Base-by-base conservation (phyloP, 306 rosid genomes). In the Pterocarpus santalinus region DNA sequence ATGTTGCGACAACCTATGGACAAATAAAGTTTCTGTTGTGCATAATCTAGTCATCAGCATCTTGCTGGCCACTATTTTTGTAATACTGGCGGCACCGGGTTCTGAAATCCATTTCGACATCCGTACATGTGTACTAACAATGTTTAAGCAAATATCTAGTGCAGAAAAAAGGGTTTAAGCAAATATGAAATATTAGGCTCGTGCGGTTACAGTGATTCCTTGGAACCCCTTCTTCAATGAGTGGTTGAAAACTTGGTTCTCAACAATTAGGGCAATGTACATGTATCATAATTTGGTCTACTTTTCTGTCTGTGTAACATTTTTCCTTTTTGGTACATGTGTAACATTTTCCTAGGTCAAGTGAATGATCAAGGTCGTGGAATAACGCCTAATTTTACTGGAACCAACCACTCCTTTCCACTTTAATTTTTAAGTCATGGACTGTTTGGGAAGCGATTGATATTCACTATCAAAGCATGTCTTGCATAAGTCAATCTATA, bases 391-490 rank as follows among this genome's bases (percentile, higher is more conserved):
- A 35, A 2, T 56, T 33, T 44, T n/a, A 33, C 38, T 32, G 35
- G 14, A 8, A 41, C 16, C 17, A 55, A 5, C 47, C 47, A 43
- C 8, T 43, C 0, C 5, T 2, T 43, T 5, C 6, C 9, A 43
- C 6, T 67, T 81, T 36, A 41, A 38, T 8, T 12, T 13, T 51
- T 12, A 14, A 17, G 9, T 15, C 47, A 35, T 2, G 10, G 61
- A 8, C 17, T 58, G 46, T 13, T 13, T 51, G 56, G 62, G 44
- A 10, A 70, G 78, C 38, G 67, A 69, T 75, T 62, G 81, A 28
- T 68, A 11, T 56, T 80, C 62, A n/a, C 72, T 80, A 70, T 85
- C 53, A 46, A 30, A 53, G 77, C 79, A 57, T 75, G 71, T 17
- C 41, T 52, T 55, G 47, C 11, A 30, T 11, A 12, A 77, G 78